Conservation (phyloP, 2,329 filamentous ascomycete genomes). For the Beauveria medogensis region DNA sequence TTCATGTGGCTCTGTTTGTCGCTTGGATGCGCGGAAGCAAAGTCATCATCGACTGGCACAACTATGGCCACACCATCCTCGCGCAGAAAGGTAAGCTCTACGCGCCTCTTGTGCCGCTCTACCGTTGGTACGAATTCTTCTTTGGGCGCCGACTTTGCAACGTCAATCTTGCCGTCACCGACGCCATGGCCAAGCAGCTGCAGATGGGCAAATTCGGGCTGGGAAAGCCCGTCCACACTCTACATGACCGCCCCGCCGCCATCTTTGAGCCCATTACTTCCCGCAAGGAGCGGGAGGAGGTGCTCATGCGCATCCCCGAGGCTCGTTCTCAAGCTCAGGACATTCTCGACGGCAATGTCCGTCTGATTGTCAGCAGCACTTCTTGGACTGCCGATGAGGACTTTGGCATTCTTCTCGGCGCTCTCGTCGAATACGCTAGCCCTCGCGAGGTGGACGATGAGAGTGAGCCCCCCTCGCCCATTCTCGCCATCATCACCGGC, state of each 20-base stretch:
- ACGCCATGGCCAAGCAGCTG: slow-evolving; percentile 76
- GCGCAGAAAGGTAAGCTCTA: slow-evolving; percentile 45
- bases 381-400: slow-evolving; percentile 98
- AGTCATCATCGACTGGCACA: slow-evolving; percentile 95
- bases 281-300: slow-evolving; percentile 39
- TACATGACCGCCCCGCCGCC: slow-evolving; percentile 79
- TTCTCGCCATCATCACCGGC: slow-evolving; percentile 90
- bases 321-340: slow-evolving; percentile 51
- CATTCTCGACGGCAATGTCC: slow-evolving; percentile 50
- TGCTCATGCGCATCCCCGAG: slow-evolving; percentile 59
- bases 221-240: slow-evolving; percentile 54
- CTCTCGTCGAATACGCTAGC: slow-evolving; percentile 65
- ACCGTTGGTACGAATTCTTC: slow-evolving; percentile 67
- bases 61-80: slow-evolving; percentile 94
- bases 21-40: slow-evolving; percentile 71
- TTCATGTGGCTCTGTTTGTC: slow-evolving; percentile 65
- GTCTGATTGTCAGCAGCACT: slow-evolving; percentile 81
- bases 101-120: slow-evolving; percentile 71
- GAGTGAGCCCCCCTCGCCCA: slow-evolving; percentile 40
- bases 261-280: slow-evolving; percentile 66
- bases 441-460: slow-evolving; percentile 31
- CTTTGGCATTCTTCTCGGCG: slow-evolving; percentile 79
- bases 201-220: slow-evolving; percentile 55
- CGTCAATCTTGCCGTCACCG: slow-evolving; percentile 78
- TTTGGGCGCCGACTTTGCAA: slow-evolving; percentile 60